phyloP scores from a whole-genome alignment of 2,329 filamentous ascomycete genomes.

The Lizonia empirigonia region DNA sequence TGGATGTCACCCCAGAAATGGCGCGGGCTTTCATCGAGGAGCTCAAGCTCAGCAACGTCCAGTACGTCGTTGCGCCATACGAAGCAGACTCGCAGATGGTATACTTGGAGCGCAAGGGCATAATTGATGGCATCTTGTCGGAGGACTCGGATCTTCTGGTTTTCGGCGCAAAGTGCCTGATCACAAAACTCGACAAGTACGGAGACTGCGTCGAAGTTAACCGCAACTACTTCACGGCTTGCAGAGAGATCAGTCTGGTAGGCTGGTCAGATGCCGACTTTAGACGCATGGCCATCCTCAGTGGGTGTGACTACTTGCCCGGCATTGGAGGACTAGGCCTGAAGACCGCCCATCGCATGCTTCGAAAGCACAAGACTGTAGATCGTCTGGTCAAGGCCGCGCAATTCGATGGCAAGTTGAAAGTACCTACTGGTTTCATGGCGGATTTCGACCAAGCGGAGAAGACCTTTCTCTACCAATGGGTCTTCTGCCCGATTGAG shows the following conservation, averaged over 20 bases:
- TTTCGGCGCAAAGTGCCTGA: constrained; percentile 85
- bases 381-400: constrained; percentile 82
- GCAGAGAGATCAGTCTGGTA: constrained; percentile 83
- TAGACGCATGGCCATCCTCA: constrained; percentile 92
- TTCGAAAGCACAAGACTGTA: constrained; percentile 87
- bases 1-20: constrained; percentile 97
- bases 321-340: constrained; percentile 85
- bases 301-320: constrained; percentile 93
- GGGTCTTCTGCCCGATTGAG: constrained; percentile 83
- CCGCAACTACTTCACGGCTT: constrained; percentile 84
- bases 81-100: constrained; percentile 97
- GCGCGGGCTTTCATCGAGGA: constrained; percentile 89
- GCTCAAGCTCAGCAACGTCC: constrained; percentile 76
- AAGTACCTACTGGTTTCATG: constrained; percentile 80
- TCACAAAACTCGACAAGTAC: constrained; percentile 94
- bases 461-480: constrained; percentile 89
- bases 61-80: constrained; percentile 94
- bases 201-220: constrained; percentile 93
- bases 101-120: constrained; percentile 84
- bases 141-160: constrained; percentile 97
- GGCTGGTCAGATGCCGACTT: constrained; percentile 95
- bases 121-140: constrained; percentile 86
- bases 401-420: constrained; percentile 86
- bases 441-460: constrained; percentile 85
- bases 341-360: constrained; percentile 89